Base-by-base conservation (phyloP, 1,284 basidiomycete genomes). In the Ceratobasidium sp. region DNA sequence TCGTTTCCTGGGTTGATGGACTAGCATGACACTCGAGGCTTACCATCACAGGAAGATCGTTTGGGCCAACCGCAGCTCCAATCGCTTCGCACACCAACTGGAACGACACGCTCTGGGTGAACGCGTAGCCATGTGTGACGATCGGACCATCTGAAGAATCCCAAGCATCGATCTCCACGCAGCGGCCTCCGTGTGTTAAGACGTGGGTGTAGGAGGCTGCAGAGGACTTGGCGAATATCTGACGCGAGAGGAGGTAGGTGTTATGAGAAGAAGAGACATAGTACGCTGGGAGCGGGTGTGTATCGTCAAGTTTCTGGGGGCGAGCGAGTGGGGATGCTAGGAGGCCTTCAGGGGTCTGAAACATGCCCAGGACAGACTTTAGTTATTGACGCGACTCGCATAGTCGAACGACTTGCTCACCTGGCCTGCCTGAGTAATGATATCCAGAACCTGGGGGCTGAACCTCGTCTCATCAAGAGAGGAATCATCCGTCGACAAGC, bases 91-190 rank as follows among this genome's bases (percentile, higher is more conserved):
- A 77, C 7, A 77, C 77, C 9, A 59, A 63, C 31, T 57, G 36
- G 54, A 78, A 75, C 15, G 77, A 59, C n/a, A 77, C 36, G 9
- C 60, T 51, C 59, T 69, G 45, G 15, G 75, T 73, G 22, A 75
- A 63, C 33, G 75, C 74, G 33, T 74, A 69, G 8, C 76, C 76
- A 65, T 81, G 81, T 14, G 80, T 81, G 33, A 81, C 81, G 45
- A 80, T 81, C 67, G 66, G 66, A n/a, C 66, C 66, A 56, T 71
- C 66, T 17, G 80, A 76, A 24, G 79, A 76, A 47, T 81, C 79
- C 81, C 81, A 82, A 24, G 79, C 80, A 59, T 82, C 81, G 73
- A 82, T 82, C 77, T 82, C 81, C 19, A 82, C 81, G 63, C 81
- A 82, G 53, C 81, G 77, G 4, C 78, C 80, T 15, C 79, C 80